phyloP scores from a whole-genome alignment of 2,329 filamentous ascomycete genomes.

The Rutstroemia sp. region DNA sequence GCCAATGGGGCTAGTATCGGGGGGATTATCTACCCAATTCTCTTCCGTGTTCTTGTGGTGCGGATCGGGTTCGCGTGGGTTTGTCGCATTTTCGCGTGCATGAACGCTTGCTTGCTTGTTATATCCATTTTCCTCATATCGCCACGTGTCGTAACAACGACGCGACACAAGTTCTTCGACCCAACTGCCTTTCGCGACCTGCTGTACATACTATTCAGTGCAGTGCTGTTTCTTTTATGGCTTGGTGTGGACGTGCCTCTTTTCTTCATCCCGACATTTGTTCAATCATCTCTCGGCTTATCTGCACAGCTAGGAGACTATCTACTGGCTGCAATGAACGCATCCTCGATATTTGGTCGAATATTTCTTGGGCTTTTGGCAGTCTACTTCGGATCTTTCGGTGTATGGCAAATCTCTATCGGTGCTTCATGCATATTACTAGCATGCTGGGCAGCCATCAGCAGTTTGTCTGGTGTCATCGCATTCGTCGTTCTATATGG shows the following conservation, averaged over 20 bases:
- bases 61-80: conserved; percentile 44
- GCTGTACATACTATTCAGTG: conserved; percentile 29
- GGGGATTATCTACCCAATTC: conserved; percentile 52
- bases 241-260: conserved; percentile 43
- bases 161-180: not conserved
- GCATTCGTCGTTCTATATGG: conserved; percentile 71
- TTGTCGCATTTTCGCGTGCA: conserved; percentile 40
- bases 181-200: conserved; percentile 29
- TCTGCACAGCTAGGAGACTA: conserved; percentile 38
- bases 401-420: conserved; percentile 31
- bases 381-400: conserved; percentile 43
- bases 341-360: conserved; percentile 41
- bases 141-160: not conserved
- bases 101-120: conserved; percentile 15
- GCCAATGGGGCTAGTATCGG: conserved; percentile 32
- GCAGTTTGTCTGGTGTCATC: conserved; percentile 52
- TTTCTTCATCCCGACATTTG: conserved; percentile 36
- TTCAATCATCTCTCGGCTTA: conserved; percentile 36
- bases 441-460: conserved; percentile 38
- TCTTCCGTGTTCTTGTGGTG: not conserved
- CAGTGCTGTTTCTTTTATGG: conserved; percentile 35
- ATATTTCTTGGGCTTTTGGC: conserved; percentile 42
- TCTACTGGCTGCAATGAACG: conserved; percentile 44
- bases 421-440: not conserved
- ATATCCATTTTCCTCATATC: not conserved